phyloP scores from a whole-genome alignment of 1,284 basidiomycete species.

The Testicularia cyperi region DNA sequence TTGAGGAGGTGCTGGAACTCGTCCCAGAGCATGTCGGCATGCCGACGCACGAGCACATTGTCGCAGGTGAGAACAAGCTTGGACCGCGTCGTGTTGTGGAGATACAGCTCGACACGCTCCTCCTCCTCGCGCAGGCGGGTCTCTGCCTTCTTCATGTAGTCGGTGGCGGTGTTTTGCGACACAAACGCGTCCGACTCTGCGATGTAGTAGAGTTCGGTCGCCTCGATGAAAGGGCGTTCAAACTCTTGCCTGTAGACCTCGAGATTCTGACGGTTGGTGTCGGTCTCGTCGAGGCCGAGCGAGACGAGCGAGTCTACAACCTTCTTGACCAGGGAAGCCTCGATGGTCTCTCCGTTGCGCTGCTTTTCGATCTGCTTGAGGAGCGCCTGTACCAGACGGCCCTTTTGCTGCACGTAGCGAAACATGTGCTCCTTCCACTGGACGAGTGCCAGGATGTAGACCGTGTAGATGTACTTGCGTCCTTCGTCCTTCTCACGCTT shows the following conservation, averaged over 20 bases:
- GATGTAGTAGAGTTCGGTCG: conserved; percentile 88
- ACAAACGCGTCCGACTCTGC: conserved; percentile 88
- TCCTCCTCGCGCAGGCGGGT: conserved; percentile 89
- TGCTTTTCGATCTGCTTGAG: conserved; percentile 87
- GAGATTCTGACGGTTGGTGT: conserved; percentile 86
- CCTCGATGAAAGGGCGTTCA: conserved; percentile 81
- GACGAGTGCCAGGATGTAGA: conserved; percentile 93
- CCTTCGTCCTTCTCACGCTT: conserved; percentile 98
- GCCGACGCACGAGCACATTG: conserved; percentile 84
- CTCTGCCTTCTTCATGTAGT: conserved; percentile 96
- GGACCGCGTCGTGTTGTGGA: conserved; percentile 68
- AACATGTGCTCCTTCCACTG: conserved; percentile 96
- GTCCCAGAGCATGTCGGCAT: conserved; percentile 85
- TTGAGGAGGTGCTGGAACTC: conserved; percentile 91
- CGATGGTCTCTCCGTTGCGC: conserved; percentile 89
- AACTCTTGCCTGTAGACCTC: conserved; percentile 93
- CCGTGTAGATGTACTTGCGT: conserved; percentile 87
- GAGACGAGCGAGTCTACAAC: conserved; percentile 94
- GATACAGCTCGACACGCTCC: conserved; percentile 89
- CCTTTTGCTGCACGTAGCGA: conserved; percentile 74
- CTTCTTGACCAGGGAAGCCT: conserved; percentile 89
- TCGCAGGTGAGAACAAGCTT: conserved; percentile 84
- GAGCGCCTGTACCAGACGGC: conserved; percentile 82
- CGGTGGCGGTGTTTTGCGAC: conserved; percentile 84
- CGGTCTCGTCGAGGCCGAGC: conserved; percentile 85